Percentiles rank a stretch among this genome's conserved stretches.
phyloP scores from a whole-genome alignment of 2,329 filamentous ascomycete species.

The Scedosporium dehoogii region DNA sequence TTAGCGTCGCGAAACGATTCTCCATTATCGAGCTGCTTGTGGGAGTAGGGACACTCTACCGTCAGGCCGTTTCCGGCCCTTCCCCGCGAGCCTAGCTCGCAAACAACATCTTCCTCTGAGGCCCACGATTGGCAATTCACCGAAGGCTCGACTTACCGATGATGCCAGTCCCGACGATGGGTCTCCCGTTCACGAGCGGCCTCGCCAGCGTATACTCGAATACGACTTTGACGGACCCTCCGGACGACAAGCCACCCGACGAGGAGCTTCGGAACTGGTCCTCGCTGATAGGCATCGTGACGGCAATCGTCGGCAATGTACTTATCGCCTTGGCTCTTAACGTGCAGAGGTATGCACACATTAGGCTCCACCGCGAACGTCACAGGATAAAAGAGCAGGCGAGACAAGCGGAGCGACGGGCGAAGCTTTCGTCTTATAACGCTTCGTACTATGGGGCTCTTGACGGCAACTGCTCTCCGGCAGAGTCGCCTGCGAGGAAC shows the following conservation, averaged over 20 bases:
- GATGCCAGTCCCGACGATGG: neutral
- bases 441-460: neutral
- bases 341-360: conserved; percentile 91
- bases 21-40: neutral
- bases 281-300: conserved; percentile 87
- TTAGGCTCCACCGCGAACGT: conserved; percentile 65
- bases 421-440: conserved; percentile 7
- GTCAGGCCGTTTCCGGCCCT: neutral
- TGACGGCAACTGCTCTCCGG: conserved; percentile 6
- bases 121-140: neutral
- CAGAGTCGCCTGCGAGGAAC: neutral
- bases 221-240: conserved; percentile 3
- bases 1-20: neutral
- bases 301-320: conserved; percentile 84
- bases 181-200: neutral
- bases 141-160: neutral
- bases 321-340: conserved; percentile 94
- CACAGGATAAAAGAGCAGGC: conserved; percentile 45
- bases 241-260: conserved; percentile 22
- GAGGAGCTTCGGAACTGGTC: conserved; percentile 65
- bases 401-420: conserved; percentile 41
- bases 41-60: neutral
- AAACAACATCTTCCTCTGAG: neutral
- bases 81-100: neutral
- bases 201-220: neutral